These are phyloP conservation scores for Moesziomyces globuligerus DNA, from an alignment of 1,284 basidiomycete species.

Conservation along the genomic window DNA sequence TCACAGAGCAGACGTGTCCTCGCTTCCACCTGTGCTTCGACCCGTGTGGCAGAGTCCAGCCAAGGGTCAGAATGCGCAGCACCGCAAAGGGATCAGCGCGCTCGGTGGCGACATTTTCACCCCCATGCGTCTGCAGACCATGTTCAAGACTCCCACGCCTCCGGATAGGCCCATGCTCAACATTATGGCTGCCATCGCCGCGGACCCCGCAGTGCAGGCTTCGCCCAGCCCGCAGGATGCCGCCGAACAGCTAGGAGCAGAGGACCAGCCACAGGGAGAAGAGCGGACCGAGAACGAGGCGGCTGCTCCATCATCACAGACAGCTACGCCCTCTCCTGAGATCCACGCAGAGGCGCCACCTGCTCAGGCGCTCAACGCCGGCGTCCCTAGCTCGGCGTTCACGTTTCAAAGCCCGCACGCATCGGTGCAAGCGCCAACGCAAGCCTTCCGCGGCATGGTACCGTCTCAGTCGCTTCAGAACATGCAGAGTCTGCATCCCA, in stretches of 20 bases:
- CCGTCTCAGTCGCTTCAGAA: slow-evolving; percentile 41
- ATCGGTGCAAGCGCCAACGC: slow-evolving; percentile 4
- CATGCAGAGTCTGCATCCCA: slow-evolving; percentile 32
- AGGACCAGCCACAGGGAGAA: background rate
- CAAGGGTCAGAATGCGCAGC: slow-evolving; percentile 26
- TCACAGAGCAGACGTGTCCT: slow-evolving; percentile 57
- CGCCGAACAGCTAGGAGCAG: no score
- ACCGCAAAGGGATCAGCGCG: slow-evolving; percentile 27
- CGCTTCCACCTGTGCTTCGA: slow-evolving; percentile 57
- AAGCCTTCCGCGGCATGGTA: slow-evolving; percentile 19
- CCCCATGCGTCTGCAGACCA: slow-evolving; percentile 60
- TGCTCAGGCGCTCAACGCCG: background rate
- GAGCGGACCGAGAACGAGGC: background rate
- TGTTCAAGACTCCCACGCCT: slow-evolving; percentile 59
- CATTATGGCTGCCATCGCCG: slow-evolving; percentile 21
- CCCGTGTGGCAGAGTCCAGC: slow-evolving; percentile 59
- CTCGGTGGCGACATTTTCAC: slow-evolving; percentile 65
- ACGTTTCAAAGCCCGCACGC: slow-evolving; percentile 29
- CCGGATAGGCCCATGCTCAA: slow-evolving; percentile 27
- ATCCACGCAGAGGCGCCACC: background rate
- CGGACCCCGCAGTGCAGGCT: slow-evolving; percentile 13
- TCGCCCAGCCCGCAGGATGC: background rate
- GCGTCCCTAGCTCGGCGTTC: slow-evolving; percentile 27
- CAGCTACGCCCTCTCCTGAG: background rate
- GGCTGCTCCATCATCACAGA: background rate